Base-by-base conservation (phyloP, 169 alveolate species). In the Cryptosporidium canis region DNA sequence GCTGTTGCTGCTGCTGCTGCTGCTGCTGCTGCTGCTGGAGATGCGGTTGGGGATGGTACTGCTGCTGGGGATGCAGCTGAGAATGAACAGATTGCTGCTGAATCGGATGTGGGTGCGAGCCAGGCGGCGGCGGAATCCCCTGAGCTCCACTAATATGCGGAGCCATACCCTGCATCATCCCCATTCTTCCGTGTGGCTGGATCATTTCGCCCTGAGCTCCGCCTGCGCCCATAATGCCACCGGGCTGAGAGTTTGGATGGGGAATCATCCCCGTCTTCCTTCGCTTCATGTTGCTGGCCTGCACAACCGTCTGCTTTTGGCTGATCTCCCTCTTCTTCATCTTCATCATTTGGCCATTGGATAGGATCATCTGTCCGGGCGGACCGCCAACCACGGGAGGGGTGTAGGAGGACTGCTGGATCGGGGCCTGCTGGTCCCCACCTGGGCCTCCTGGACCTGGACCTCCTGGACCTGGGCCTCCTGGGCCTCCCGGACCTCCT, bases 291-390 rank as follows among this genome's bases (percentile, higher is more conserved):
- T 33, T 77, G 64, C 47, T 61, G 21, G 33, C 47, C 21, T 51
- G 68, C 8, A 58, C 14, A 29, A 41, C 43, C 3, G 18, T 24
- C 51, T 35, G 72, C 44, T 77, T 77, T 41, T 77, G 70, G 18
- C 18, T 56, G 27, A 77, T 45, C 37, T 77, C 87, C 45, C 87
- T 77, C 33, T 77, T 77, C 66, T 77, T 77, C 33, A 61, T 44
- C 31, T 77, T 77, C 7, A 77, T 63, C 21, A 77, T 63, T 31
- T 77, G 87, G 55, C 27, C 43, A 27, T 61, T 61, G 0, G 68
- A 45, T 58, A 77, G 68, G 27, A 55, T 37, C 9, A 77, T 55
- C 24, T 55, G 72, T 2, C 87, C 77, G 14, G 68, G 64, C 31
- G 39, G 68, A 4, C 45, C 45, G n/a, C 65, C 33, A 8, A 63